phyloP scores from a whole-genome alignment of 345 rosid genomes.

The Raphanus sativus region DNA sequence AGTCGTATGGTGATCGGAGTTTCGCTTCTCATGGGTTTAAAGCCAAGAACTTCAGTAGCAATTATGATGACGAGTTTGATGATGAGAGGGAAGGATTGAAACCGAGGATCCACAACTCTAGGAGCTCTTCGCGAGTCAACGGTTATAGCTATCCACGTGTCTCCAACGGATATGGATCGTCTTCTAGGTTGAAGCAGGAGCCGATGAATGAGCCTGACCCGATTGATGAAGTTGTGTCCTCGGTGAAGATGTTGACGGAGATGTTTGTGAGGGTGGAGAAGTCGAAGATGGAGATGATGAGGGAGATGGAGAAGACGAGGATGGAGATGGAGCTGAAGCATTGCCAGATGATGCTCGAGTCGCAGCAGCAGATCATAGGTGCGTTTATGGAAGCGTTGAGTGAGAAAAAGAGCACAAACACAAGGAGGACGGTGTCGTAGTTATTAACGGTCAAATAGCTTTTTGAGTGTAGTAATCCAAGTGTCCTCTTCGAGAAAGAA shows the following conservation, averaged over 20 bases:
- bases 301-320: constrained; percentile 62
- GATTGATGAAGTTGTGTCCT: constrained; percentile 53
- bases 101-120: constrained; percentile 31
- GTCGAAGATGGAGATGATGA: constrained; percentile 75
- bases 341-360: constrained; percentile 66
- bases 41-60: constrained; percentile 24
- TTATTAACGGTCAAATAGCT: constrained; percentile 3
- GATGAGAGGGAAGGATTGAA: constrained; percentile 40
- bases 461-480: constrained; percentile 16
- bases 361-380: constrained; percentile 58
- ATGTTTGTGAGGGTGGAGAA: constrained; percentile 63
- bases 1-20: constrained; percentile 50
- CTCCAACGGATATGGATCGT: background rate
- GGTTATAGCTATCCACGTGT: constrained; percentile 23
- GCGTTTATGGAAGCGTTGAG: constrained; percentile 42
- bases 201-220: constrained; percentile 46
- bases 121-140: constrained; percentile 17
- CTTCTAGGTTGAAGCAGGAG: constrained; percentile 38
- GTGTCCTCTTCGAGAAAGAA: constrained; percentile 19
- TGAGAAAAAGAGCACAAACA: constrained; percentile 45
- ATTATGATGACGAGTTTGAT: constrained; percentile 27
- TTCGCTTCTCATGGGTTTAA: constrained; percentile 40
- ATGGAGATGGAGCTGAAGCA: constrained; percentile 74
- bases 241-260: constrained; percentile 52
- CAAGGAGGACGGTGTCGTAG: background rate